Conservation (phyloP, 208 protist species). For the Wallacemonas sp. region DNA sequence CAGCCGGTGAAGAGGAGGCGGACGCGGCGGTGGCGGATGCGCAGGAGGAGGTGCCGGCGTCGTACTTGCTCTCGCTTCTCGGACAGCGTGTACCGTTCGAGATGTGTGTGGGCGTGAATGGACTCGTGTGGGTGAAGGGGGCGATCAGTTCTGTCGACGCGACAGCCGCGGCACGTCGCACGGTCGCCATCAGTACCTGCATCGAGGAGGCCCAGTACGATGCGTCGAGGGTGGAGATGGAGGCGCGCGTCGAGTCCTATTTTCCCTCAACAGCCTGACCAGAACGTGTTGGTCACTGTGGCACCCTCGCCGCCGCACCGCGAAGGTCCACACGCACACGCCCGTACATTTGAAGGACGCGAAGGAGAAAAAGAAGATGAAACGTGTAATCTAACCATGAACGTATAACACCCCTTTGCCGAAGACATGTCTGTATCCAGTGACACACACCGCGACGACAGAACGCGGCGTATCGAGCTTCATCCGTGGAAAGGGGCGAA, state of each 20-base stretch:
- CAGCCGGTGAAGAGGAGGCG: neutral
- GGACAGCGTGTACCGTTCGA: constrained; percentile 72
- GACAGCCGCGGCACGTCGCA: constrained; percentile 47
- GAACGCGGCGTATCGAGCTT: no score
- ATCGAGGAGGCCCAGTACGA: constrained; percentile 75
- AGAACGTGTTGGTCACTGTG: neutral
- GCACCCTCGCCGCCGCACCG: neutral
- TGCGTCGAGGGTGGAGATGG: constrained; percentile 60
- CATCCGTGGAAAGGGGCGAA: no score
- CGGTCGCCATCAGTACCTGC: constrained; percentile 71
- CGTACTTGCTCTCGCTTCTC: constrained; percentile 58
- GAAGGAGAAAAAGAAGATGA: neutral
- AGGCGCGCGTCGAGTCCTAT: constrained; percentile 62
- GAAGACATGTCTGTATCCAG: no score
- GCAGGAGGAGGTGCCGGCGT: constrained; percentile 29
- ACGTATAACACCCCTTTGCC: no score
- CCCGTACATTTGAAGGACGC: neutral
- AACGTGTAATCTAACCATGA: no score
- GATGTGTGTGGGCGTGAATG: constrained; percentile 74
- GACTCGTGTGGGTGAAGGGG: constrained; percentile 81
- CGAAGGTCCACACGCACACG: neutral
- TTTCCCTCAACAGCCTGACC: constrained; percentile 38
- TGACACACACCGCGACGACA: no score
- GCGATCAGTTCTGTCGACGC: constrained; percentile 37
- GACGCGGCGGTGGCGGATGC: neutral